phyloP scores from a whole-genome alignment of 2,329 filamentous ascomycete genomes.

The Diplodia scrobiculata region DNA sequence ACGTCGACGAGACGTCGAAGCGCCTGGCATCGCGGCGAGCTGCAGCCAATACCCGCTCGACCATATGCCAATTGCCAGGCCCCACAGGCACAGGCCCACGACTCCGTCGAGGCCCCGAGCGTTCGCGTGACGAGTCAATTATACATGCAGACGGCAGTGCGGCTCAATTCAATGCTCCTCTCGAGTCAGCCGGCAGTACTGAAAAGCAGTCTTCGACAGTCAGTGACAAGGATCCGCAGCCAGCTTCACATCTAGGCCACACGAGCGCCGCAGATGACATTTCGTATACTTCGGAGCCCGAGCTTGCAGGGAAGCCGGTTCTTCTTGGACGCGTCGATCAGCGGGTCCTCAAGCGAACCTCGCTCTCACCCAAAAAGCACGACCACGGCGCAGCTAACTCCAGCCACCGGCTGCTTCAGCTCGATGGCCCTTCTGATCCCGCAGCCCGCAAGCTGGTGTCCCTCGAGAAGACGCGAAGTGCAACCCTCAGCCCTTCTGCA shows the following conservation, averaged over 20 bases:
- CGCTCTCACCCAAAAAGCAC: slow-evolving; percentile 14
- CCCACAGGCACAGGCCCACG: slow-evolving; percentile 32
- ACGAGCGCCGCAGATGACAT: slow-evolving; percentile 13
- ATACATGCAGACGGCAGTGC: not conserved
- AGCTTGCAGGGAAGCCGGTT: slow-evolving; percentile 16
- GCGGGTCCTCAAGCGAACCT: slow-evolving; percentile 13
- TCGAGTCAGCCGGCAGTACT: slow-evolving; percentile 1
- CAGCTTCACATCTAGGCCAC: not conserved
- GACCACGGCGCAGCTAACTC: not conserved
- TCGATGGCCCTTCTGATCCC: slow-evolving; percentile 15
- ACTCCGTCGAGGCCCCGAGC: slow-evolving; percentile 39
- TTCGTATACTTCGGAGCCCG: slow-evolving; percentile 26
- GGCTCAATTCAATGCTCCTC: slow-evolving; percentile 9
- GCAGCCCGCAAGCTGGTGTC: not conserved
- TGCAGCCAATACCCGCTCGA: slow-evolving; percentile 27
- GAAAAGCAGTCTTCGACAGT: not conserved
- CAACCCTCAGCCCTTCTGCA: too few relatives aligned
- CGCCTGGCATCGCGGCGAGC: slow-evolving; percentile 39
- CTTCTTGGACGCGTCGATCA: slow-evolving; percentile 17
- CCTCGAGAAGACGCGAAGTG: not conserved
- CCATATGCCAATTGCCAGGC: slow-evolving; percentile 16
- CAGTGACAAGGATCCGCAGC: not conserved
- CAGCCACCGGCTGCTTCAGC: not conserved
- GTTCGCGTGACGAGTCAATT: slow-evolving; percentile 39
- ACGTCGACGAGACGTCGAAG: slow-evolving; percentile 42